phyloP scores from a whole-genome alignment of 2,329 filamentous ascomycete species.

The Epichloe sibirici region DNA sequence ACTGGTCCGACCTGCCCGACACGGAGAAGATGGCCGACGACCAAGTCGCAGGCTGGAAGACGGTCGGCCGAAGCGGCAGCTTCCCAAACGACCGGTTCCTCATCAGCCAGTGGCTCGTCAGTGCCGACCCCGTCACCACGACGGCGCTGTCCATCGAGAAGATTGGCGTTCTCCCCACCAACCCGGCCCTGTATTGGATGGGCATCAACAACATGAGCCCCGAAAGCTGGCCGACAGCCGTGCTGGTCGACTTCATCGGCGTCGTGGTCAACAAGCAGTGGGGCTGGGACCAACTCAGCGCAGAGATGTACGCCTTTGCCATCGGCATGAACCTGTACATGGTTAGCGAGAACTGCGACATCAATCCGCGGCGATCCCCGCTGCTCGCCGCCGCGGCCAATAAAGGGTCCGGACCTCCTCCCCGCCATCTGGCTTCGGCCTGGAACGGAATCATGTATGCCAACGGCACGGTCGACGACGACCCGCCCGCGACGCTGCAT shows the following conservation, averaged over 20 bases:
- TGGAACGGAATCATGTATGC: slow-evolving; percentile 21
- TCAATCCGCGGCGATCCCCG: slow-evolving; percentile 11
- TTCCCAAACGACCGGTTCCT: slow-evolving; percentile 14
- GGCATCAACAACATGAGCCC: slow-evolving; percentile 18
- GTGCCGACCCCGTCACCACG: slow-evolving; percentile 14
- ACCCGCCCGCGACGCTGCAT: slow-evolving; percentile 12
- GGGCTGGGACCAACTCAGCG: slow-evolving; percentile 17
- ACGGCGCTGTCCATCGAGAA: slow-evolving; percentile 16
- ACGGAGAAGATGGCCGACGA: slow-evolving; percentile 13
- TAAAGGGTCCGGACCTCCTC: neutral
- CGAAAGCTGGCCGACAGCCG: slow-evolving; percentile 18
- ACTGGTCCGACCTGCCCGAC: slow-evolving; percentile 19
- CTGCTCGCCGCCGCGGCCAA: slow-evolving; percentile 7
- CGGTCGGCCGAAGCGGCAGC: slow-evolving; percentile 9
- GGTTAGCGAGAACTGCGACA: slow-evolving; percentile 21
- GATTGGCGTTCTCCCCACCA: slow-evolving; percentile 20
- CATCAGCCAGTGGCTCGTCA: slow-evolving; percentile 22
- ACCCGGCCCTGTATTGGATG: slow-evolving; percentile 23
- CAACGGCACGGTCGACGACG: slow-evolving; percentile 16
- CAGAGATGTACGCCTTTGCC: slow-evolving; percentile 19
- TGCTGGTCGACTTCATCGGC: slow-evolving; percentile 21
- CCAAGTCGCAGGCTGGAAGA: slow-evolving; percentile 13
- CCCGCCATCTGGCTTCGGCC: neutral
- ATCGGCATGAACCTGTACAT: slow-evolving; percentile 19
- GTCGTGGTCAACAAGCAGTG: slow-evolving; percentile 14